Evolutionary conservation across 306 rosid species (phyloP).

Genomic region (Sindora glabra): DNA sequence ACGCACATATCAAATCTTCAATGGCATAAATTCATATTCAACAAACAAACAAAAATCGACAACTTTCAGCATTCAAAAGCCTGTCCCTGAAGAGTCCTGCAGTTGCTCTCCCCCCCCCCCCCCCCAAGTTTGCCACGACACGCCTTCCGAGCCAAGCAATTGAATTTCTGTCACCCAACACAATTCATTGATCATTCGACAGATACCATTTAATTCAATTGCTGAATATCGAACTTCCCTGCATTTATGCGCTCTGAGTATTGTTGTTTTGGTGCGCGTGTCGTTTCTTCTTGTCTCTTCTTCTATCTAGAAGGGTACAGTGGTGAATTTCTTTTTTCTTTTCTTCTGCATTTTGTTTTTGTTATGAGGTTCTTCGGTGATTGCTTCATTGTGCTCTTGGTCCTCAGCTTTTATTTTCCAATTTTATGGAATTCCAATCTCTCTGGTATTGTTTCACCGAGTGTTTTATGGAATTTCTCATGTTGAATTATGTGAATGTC

Average conservation of each 20-base stretch:
- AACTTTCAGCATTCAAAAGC: neutral
- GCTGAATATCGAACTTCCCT: neutral
- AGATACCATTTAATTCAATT: too few relatives aligned
- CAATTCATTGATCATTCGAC: neutral
- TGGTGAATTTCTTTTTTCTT: too few relatives aligned
- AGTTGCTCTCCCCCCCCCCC: neutral
- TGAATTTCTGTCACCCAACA: neutral
- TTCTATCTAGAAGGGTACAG: neutral
- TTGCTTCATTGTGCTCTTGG: slow-evolving; percentile 11
- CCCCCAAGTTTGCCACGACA: neutral
- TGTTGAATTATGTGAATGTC: neutral
- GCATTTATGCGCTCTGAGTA: neutral
- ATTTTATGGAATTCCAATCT: slow-evolving; percentile 29
- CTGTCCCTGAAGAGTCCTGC: neutral
- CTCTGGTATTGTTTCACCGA: slow-evolving; percentile 24
- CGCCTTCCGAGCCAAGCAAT: slow-evolving; percentile 30
- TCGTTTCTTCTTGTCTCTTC: too few relatives aligned
- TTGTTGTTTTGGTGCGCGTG: slow-evolving; percentile 4
- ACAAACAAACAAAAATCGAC: neutral
- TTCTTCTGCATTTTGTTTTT: neutral
- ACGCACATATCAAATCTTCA: neutral
- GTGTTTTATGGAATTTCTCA: neutral
- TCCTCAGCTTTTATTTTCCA: neutral
- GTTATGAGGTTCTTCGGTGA: slow-evolving; percentile 27
- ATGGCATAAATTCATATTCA: neutral